Conservation (phyloP, 345 rosid genomes). For the Corymbia maculata region DNA sequence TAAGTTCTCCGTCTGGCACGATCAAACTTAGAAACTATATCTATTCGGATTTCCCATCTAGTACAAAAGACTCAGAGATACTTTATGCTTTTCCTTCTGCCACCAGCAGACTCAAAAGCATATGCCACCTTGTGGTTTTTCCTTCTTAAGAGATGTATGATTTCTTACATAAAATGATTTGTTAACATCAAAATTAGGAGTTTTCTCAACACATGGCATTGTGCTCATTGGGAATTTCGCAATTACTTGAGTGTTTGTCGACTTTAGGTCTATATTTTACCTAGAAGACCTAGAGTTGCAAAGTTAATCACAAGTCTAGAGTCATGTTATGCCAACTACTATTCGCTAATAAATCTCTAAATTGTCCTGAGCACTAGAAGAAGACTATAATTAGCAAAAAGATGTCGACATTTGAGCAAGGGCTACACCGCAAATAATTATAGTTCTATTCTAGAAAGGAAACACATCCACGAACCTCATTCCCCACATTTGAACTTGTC, state of each 20-base stretch:
- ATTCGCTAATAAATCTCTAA: background rate
- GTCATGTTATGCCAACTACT: background rate
- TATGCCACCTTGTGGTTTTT: no score
- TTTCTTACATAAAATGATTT: no score
- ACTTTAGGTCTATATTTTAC: background rate
- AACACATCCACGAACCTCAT: background rate
- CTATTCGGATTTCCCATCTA: no score
- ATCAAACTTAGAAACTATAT: no score
- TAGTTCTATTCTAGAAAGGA: background rate
- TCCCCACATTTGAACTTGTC: background rate
- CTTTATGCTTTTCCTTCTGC: no score
- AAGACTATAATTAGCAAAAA: background rate
- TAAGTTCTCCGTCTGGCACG: no score
- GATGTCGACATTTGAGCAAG: background rate
- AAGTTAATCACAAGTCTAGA: background rate
- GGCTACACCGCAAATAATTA: background rate
- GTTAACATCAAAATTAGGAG: background rate
- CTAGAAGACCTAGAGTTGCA: background rate
- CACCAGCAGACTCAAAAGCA: no score
- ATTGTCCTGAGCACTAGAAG: background rate
- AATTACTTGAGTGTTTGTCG: background rate
- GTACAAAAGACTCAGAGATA: no score
- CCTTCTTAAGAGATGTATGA: no score
- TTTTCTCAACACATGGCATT: background rate
- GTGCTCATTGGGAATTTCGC: background rate